Conservation (phyloP, 2,329 filamentous ascomycete genomes). For the Calycina herbarum region DNA sequence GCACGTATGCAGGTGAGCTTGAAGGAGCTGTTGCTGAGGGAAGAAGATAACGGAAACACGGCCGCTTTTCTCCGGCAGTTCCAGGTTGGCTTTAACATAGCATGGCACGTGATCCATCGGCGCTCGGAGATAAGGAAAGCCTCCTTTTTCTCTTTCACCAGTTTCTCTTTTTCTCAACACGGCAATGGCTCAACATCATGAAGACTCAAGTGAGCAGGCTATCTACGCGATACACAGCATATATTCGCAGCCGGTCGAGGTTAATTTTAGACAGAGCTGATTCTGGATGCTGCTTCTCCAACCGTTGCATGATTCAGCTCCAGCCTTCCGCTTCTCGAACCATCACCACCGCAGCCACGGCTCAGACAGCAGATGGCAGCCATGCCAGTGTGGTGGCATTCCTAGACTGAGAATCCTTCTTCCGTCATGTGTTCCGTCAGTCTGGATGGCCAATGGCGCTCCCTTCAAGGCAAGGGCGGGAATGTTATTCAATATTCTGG, state of each 20-base stretch:
- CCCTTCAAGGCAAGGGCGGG: conserved; percentile 6
- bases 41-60: neutral
- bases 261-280: neutral
- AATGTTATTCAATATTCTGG: conserved; percentile 10
- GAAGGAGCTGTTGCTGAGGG: neutral
- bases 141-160: too few relatives aligned
- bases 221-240: neutral
- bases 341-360: neutral
- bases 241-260: neutral
- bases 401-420: neutral
- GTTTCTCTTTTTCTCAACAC: too few relatives aligned
- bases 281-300: neutral
- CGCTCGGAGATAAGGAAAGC: too few relatives aligned
- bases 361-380: neutral
- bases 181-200: too few relatives aligned
- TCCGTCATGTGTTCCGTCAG: neutral
- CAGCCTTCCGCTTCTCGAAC: neutral
- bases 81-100: too few relatives aligned
- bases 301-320: conserved; percentile 4
- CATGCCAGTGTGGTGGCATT: neutral
- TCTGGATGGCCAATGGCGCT: neutral
- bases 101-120: too few relatives aligned
- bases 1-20: neutral
- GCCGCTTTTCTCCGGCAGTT: neutral
- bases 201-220: too few relatives aligned